These are phyloP conservation scores for Chaetomiaceae sp. DNA, from an alignment of 2,329 filamentous ascomycete species.

Conservation along the genomic window DNA sequence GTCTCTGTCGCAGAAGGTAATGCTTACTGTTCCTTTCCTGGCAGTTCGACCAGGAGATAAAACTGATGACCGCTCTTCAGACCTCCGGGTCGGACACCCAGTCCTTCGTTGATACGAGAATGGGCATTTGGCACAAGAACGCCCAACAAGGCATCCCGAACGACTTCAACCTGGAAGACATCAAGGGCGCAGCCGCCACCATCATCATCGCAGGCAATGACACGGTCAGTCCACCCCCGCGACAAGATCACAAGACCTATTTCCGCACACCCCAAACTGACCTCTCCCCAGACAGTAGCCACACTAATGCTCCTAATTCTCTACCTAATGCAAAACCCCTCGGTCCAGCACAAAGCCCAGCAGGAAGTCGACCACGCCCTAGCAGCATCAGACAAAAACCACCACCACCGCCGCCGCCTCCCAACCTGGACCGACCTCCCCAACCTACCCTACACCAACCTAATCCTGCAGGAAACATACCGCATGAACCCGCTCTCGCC, in stretches of 20 bases:
- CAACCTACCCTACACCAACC: constrained; percentile 34
- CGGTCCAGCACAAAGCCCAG: constrained; percentile 33
- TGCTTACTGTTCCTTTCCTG: not conserved
- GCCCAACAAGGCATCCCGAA: constrained; percentile 6
- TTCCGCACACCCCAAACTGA: not conserved
- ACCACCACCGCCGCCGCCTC: too few species aligned
- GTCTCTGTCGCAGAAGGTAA: constrained; percentile 16
- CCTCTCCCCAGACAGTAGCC: constrained; percentile 22
- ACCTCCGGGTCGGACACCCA: not conserved
- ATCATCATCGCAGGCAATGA: constrained; percentile 29
- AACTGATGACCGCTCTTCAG: too few species aligned
- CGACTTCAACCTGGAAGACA: constrained; percentile 26
- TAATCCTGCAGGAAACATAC: constrained; percentile 34
- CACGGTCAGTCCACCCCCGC: constrained; percentile 16
- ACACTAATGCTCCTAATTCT: constrained; percentile 35
- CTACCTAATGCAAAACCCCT: constrained; percentile 37
- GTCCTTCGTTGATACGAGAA: constrained; percentile 22
- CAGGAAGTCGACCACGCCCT: constrained; percentile 35
- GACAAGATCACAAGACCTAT: not conserved
- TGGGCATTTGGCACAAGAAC: constrained; percentile 14
- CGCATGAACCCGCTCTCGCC: constrained; percentile 33
- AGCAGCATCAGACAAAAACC: constrained; percentile 30
- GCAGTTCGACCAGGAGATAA: too few species aligned
- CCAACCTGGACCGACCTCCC: constrained; percentile 23
- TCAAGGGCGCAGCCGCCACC: constrained; percentile 28